These are phyloP conservation scores for Leccinum imitatum DNA, from an alignment of 768 basidiomycete species.

Conservation along the genomic window DNA sequence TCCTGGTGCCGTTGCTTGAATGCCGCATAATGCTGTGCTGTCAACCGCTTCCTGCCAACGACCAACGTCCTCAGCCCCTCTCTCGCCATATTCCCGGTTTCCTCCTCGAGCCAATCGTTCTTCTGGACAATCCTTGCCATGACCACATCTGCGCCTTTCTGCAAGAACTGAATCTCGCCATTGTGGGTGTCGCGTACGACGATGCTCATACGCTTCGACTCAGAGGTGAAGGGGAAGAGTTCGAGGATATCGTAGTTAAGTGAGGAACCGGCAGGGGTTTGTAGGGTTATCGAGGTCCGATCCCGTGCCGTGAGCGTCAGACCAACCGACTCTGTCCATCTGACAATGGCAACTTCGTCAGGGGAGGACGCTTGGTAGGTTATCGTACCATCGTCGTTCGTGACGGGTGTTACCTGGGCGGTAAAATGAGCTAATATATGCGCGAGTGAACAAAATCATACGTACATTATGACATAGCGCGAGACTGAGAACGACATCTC, in stretches of 20 bases:
- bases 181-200: conserved; percentile 77
- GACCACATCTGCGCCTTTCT: conserved; percentile 98
- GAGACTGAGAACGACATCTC: conserved; percentile 89
- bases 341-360: conserved; percentile 98
- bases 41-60: conserved; percentile 78
- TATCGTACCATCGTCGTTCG: conserved; percentile 89
- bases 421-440: not conserved
- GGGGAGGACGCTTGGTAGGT: conserved; percentile 99
- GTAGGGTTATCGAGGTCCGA: conserved; percentile 85
- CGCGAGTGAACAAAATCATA: not conserved
- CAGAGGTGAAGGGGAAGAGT: conserved; percentile 97
- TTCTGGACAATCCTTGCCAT: conserved; percentile 94
- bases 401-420: conserved; percentile 90
- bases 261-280: conserved; percentile 60
- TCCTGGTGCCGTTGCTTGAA: conserved; percentile 73
- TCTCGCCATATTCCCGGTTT: conserved; percentile 97
- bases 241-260: conserved; percentile 85
- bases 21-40: conserved; percentile 62
- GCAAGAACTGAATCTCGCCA: conserved; percentile 84
- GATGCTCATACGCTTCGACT: conserved; percentile 99
- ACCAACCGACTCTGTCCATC: conserved; percentile 95
- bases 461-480: conserved; percentile 95
- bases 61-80: conserved; percentile 95
- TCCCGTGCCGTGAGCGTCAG: conserved; percentile 87
- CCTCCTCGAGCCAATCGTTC: conserved; percentile 99